Evolutionary conservation across 176 grass and related monocot genomes (phyloP), one percentile per base, ranked within the genome.

Genomic region (Rhynchospora pubera): DNA sequence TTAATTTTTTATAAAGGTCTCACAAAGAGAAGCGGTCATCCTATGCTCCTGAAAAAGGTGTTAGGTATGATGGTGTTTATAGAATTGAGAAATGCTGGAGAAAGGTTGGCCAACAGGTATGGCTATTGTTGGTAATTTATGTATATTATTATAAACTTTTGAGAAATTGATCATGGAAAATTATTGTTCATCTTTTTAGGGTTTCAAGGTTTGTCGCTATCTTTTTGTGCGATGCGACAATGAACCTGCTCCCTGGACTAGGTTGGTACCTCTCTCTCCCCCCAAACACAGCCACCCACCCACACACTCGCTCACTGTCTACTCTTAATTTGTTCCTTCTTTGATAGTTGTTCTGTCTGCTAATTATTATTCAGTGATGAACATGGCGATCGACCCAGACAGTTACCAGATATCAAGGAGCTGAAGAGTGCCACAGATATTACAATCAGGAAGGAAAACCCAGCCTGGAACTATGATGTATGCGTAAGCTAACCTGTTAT

Each of bases 171-270:
- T 26, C 18, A n/a, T 32, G 30, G 23, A 10, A 51, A 83, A 26
- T 53, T 68, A 26, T 88, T 77, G 9, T 65, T 6, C 53, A 14
- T 85, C 45, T 48, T 83, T 60, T 83, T 30, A 98, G 95, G 95
- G 95, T 73, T 91, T 84, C 85, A 94, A 93, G 79, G 95, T 98
- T 16, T 98, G 95, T 78, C 79, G 92, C 22, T 98, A 98, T 80
- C 95, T 98, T 62, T 98, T 98, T 83, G 95, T 94, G 22, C 88
- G 95, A 9, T 94, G 92, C 53, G 95, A 98, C 81, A 94, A 94
- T 80, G 95, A 98, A 62, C 95, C 95, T 11, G 95, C 95, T 59
- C 90, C 92, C 11, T 98, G 95, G 95, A 94, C 95, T 81, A 98
- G 92, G 95, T 94, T 53, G 78, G 81, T 46, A 14, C 16, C 14